Evolutionary conservation across 2,329 filamentous ascomycete species (phyloP).

Genomic region (Beauveria sp.): DNA sequence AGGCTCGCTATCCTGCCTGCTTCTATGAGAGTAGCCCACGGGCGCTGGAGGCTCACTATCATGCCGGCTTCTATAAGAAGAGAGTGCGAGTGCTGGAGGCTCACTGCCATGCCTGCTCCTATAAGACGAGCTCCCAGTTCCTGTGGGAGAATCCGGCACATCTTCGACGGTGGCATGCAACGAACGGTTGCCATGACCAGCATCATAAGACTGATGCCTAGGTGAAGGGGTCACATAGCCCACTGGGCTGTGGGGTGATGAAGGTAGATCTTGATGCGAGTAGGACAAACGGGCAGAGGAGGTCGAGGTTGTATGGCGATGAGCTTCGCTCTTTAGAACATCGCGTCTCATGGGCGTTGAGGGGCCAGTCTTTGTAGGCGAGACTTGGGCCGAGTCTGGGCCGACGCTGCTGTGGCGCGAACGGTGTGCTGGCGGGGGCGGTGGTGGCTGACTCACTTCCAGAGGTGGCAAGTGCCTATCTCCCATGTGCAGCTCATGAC

Average conservation of each 20-base stretch:
- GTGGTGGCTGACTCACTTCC: slow-evolving; percentile 43
- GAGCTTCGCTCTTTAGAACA: slow-evolving; percentile 49
- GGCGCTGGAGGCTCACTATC: slow-evolving; percentile 4
- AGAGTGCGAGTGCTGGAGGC: not conserved
- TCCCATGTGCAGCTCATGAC: slow-evolving; percentile 27
- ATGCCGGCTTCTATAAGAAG: not conserved
- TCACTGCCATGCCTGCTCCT: not conserved
- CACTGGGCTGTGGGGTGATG: slow-evolving; percentile 20
- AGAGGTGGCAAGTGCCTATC: slow-evolving; percentile 28
- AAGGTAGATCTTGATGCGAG: slow-evolving; percentile 37
- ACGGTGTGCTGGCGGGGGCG: slow-evolving; percentile 46
- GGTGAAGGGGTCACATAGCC: slow-evolving; percentile 30
- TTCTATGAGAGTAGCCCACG: not conserved
- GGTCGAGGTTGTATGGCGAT: slow-evolving; percentile 41
- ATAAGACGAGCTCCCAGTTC: not conserved
- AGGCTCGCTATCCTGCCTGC: slow-evolving; percentile 2
- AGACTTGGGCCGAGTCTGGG: slow-evolving; percentile 31
- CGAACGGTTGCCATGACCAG: slow-evolving; percentile 36
- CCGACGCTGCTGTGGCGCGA: slow-evolving; percentile 37
- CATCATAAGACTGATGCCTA: slow-evolving; percentile 45
- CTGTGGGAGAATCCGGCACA: slow-evolving; percentile 44
- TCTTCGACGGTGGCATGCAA: slow-evolving; percentile 60
- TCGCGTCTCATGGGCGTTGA: slow-evolving; percentile 51
- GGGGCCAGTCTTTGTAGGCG: slow-evolving; percentile 34
- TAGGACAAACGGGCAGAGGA: slow-evolving; percentile 50